These are phyloP conservation scores for Mrakia frigida DNA, from an alignment of 768 basidiomycete genomes.

Conservation along the genomic window DNA sequence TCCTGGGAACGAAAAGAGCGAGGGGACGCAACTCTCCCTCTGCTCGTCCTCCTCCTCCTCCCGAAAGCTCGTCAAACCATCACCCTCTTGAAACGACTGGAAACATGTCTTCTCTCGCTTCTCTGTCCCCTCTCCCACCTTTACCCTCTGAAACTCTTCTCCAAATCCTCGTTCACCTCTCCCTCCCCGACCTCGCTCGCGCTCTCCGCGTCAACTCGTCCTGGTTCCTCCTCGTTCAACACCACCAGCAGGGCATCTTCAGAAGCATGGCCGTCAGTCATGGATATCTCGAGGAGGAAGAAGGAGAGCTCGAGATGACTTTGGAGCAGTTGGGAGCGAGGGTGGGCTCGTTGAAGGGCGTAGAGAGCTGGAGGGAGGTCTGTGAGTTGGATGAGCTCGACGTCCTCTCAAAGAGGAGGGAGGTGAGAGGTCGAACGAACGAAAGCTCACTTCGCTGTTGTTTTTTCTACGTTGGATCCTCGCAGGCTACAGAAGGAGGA, in stretches of 20 bases:
- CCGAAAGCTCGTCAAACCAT: neutral
- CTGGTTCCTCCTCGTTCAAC: slow-evolving; percentile 8
- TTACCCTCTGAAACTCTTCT: slow-evolving; percentile 17
- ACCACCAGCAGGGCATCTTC: slow-evolving; percentile 12
- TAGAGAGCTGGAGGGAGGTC: slow-evolving; percentile 11
- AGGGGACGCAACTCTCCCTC: too few species aligned
- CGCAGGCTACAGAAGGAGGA: neutral
- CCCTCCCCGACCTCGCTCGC: slow-evolving; percentile 6
- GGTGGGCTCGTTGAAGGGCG: neutral
- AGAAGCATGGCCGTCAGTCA: slow-evolving; percentile 4
- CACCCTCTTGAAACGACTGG: neutral
- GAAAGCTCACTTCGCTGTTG: neutral
- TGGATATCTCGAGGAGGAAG: neutral
- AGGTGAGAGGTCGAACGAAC: neutral
- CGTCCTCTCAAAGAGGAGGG: neutral
- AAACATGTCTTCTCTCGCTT: neutral
- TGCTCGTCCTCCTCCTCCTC: neutral
- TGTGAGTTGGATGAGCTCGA: slow-evolving; percentile 7
- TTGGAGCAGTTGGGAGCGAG: neutral
- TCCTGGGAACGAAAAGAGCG: neutral
- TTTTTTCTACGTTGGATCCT: neutral
- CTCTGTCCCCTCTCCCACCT: neutral
- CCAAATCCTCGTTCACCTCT: slow-evolving; percentile 10
- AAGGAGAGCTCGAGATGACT: neutral
- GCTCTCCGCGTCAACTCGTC: neutral